Base-by-base conservation (phyloP, 768 basidiomycete genomes). In the Pleurotus giganteus region DNA sequence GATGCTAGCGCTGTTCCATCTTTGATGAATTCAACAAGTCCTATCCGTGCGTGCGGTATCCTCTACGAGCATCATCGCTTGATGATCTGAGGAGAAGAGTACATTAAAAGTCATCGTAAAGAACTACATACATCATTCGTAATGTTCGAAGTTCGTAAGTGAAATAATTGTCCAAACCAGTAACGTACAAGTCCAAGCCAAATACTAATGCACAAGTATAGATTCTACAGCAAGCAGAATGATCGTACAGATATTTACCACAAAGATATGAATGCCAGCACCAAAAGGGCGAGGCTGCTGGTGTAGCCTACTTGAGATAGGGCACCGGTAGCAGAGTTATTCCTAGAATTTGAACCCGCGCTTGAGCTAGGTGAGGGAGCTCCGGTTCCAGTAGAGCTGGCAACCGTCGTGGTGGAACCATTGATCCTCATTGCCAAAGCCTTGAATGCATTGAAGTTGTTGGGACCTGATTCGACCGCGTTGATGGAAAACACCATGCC, bases 401-500 rank as follows among this genome's bases (percentile, higher is more conserved):
- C 41, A 2, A 57, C 17, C 13, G 47, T 37, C 11, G 63, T 53
- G 19, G 39, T 17, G 7, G 39, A n/a, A 26, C 57, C 50, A 23
- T 57, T 61, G 24, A 58, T 58, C 29, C 44, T 53, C 61, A 63
- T 60, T 0, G 72, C 70, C n/a, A 70, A 62, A 26, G 66, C 65
- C 41, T 67, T 58, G 74, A 83, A 85, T 5, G 77, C 79, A 7
- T 65, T 75, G 58, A 80, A 85, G 64, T 66, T 83, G 62, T 82
- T 77, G 17, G 77, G 59, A 21, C 80, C 74, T 4, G 69, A 65
- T 64, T 78, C 78, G 23, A 54, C 53, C 11, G 57, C 57, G 67
- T 84, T 86, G 60, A 77, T 76, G n/a, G 81, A 63, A 61, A 85
- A 84, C 47, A 86, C 85, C 86, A 86, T 86, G 47, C 85, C 85